Conservation (phyloP, 2,329 filamentous ascomycete species). For the Pseudogymnoascus sp. region DNA sequence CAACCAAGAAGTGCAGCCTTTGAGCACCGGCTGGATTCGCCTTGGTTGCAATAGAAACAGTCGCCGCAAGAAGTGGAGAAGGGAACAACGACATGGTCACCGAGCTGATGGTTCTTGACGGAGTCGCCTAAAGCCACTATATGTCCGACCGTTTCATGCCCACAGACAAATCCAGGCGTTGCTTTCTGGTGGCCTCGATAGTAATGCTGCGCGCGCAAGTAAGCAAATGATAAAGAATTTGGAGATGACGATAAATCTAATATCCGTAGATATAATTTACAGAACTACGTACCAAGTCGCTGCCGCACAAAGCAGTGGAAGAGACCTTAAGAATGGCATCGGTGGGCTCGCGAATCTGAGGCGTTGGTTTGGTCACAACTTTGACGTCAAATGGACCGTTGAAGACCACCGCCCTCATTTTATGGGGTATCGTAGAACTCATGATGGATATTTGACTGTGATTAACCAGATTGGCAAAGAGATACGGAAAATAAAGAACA, state of each 20-base stretch:
- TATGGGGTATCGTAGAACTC: too few relatives aligned
- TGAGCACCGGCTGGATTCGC: constrained; percentile 43
- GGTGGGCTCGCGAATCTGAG: too few relatives aligned
- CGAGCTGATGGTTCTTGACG: constrained; percentile 48
- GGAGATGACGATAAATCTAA: background rate
- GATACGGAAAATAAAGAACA: too few relatives aligned
- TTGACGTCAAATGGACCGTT: too few relatives aligned
- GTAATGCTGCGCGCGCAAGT: background rate
- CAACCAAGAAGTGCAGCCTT: constrained; percentile 31
- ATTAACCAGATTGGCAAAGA: too few relatives aligned
- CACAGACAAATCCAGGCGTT: constrained; percentile 55
- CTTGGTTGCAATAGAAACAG: constrained; percentile 41
- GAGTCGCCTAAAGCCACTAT: constrained; percentile 25
- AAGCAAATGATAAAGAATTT: background rate
- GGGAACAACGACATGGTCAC: constrained; percentile 43
- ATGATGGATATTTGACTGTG: too few relatives aligned
- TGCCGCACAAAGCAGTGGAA: background rate
- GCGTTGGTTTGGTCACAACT: too few relatives aligned
- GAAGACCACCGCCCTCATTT: too few relatives aligned
- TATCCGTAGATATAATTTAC: background rate
- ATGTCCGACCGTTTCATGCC: constrained; percentile 75
- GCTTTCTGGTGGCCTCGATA: constrained; percentile 72
- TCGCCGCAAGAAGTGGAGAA: constrained; percentile 43
- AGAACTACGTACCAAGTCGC: background rate
- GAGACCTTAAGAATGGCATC: too few relatives aligned